Base-by-base conservation (phyloP, 768 basidiomycete species). In the Mycena rosella region DNA sequence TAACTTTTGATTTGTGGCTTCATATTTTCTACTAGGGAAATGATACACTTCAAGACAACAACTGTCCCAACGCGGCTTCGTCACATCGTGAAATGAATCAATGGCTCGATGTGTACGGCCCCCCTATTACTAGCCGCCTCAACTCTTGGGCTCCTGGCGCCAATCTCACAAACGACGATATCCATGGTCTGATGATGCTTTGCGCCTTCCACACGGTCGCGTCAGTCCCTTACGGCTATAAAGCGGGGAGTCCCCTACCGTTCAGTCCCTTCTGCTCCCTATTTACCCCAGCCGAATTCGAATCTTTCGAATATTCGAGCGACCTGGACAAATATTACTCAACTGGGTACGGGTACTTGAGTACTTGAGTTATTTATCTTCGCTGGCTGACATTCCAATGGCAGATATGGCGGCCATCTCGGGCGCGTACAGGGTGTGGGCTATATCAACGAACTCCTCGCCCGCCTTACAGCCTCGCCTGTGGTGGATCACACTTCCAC, bases 351-450 rank as follows among this genome's bases (percentile, higher is more conserved):
- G 87, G 73, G 24, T 58, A 27, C 32, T 53, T n/a, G n/a, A n/a
- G n/a, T n/a, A n/a, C 24, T 34, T 26, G 15, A 36, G 20, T 54
- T 52, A 7, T 26, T 61, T 13, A 20, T n/a, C 20, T 44, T n/a
- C n/a, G 20, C 8, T 44, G 18, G 5, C 69, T 53, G 67, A 47
- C 53, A 11, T 27, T 6, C 14, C 47, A 22, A 34, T 29, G 13
- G 14, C 65, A 92, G 91, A 34, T 86, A 92, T 63, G 93, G 94
- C 1, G 87, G 89, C 67, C 73, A 75, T 3, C 81, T 95, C 1
- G 94, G 94, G 1, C 89, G 82, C 7, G 88, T 95, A 5, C 93
- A 94, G 75, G 94, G 94, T 24, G 90, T 96, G 6, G 96, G 95
- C 3, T 97, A 94, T 73, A 83, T 93, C 74, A 95, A 95, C 74